These are phyloP conservation scores for Noccaea caerulescens DNA, from an alignment of 345 rosid species.

Conservation along the genomic window DNA sequence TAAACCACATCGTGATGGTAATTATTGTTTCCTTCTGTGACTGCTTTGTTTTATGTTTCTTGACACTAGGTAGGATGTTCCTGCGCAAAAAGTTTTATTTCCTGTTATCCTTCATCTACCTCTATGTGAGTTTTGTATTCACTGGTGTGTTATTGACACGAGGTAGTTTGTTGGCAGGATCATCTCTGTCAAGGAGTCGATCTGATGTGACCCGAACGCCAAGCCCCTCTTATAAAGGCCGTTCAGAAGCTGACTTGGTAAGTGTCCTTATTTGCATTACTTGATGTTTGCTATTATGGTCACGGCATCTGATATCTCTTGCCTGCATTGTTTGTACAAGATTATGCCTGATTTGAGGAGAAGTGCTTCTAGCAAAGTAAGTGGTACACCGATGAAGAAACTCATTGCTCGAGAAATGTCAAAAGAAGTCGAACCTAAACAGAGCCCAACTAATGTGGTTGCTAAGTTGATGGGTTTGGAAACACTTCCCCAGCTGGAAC, in stretches of 20 bases:
- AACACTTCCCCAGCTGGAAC: constrained; percentile 65
- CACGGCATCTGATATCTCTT: constrained; percentile 30
- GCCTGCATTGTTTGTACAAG: constrained; percentile 49
- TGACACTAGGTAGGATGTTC: constrained; percentile 4
- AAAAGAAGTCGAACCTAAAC: constrained; percentile 66
- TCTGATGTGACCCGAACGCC: constrained; percentile 67
- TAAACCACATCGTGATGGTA: constrained; percentile 68
- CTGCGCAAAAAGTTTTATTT: not conserved
- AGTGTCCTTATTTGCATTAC: constrained; percentile 40
- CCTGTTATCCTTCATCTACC: constrained; percentile 14
- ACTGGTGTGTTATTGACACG: constrained; percentile 41
- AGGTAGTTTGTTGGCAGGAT: constrained; percentile 47
- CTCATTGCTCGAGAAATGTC: constrained; percentile 87
- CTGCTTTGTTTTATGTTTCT: constrained; percentile 8
- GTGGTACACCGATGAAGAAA: constrained; percentile 78
- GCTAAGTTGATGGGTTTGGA: constrained; percentile 99
- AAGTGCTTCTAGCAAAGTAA: constrained; percentile 61
- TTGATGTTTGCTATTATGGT: constrained; percentile 38
- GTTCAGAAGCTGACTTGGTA: constrained; percentile 71
- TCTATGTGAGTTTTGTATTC: constrained; percentile 19
- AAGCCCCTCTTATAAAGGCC: constrained; percentile 55
- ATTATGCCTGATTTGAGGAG: constrained; percentile 58
- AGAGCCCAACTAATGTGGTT: constrained; percentile 69
- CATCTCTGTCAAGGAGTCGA: constrained; percentile 70
- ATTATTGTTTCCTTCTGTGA: constrained; percentile 24